phyloP scores from a whole-genome alignment of 441 rosid species.

The Euphorbia corollata region DNA sequence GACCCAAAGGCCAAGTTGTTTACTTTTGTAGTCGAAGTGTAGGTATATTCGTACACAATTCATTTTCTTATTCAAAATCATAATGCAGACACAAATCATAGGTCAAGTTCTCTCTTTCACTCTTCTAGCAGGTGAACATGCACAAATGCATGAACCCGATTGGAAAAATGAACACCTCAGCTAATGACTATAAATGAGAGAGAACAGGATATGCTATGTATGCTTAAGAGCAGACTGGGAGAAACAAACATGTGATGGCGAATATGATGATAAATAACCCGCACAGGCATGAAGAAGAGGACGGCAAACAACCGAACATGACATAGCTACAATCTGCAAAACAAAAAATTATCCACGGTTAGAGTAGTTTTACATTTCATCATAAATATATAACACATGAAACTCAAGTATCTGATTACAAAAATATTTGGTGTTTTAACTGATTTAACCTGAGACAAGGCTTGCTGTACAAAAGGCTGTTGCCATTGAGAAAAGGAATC shows the following conservation, averaged over 20 bases:
- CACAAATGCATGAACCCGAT: not conserved
- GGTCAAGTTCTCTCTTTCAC: not conserved
- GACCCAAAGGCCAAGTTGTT: constrained; percentile 3
- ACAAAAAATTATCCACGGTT: constrained; percentile 18
- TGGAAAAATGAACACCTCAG: too few relatives aligned
- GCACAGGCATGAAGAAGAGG: constrained; percentile 72
- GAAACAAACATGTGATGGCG: constrained; percentile 70
- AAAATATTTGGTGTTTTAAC: not conserved
- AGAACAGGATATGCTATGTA: not conserved
- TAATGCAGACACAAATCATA: not conserved
- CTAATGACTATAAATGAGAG: not conserved
- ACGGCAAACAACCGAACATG: constrained; percentile 52
- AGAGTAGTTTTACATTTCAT: constrained; percentile 17
- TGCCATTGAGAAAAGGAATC: constrained; percentile 63
- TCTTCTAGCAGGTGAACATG: constrained; percentile 1
- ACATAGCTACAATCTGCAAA: constrained; percentile 67
- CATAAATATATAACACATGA: constrained; percentile 8
- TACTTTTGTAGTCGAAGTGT: not conserved
- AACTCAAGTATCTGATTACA: not conserved
- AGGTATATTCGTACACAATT: not conserved
- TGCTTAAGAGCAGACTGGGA: constrained; percentile 17
- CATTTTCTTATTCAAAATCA: constrained; percentile 2
- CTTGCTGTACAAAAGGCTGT: constrained; percentile 64
- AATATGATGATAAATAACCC: constrained; percentile 73
- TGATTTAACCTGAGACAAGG: constrained; percentile 62